Conservation (phyloP, 345 rosid species). For the Dipteronia sinensis region DNA sequence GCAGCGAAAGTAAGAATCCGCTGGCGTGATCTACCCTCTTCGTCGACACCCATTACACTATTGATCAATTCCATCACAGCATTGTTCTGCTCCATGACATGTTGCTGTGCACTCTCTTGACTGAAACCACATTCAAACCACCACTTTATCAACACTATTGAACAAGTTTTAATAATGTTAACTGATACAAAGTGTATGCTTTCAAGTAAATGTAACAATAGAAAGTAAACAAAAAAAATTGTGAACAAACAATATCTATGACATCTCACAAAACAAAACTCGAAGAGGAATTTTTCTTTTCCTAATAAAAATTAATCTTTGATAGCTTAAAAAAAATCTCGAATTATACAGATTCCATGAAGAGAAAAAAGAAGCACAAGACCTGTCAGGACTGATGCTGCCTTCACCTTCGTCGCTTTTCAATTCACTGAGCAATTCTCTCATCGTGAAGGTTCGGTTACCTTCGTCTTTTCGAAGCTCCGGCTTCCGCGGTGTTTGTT, state of each 20-base stretch:
- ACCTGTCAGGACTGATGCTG: slow-evolving; percentile 54
- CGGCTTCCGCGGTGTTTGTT: slow-evolving; percentile 25
- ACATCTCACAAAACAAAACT: no score
- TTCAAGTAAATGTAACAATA: neutral
- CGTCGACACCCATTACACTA: slow-evolving; percentile 80
- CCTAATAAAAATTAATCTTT: neutral
- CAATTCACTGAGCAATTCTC: slow-evolving; percentile 76
- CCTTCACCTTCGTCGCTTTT: slow-evolving; percentile 73
- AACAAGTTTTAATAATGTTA: neutral
- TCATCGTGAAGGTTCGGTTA: slow-evolving; percentile 79
- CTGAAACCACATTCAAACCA: slow-evolving; percentile 40
- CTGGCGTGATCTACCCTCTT: slow-evolving; percentile 97
- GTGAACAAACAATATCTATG: no score
- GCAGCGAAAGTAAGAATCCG: slow-evolving; percentile 97
- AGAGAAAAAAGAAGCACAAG: slow-evolving; percentile 1
- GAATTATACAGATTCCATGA: neutral
- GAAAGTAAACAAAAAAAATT: no score
- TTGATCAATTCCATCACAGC: slow-evolving; percentile 89
- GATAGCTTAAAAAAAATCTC: neutral
- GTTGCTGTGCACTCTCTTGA: slow-evolving; percentile 62
- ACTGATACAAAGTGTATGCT: neutral
- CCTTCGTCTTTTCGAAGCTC: slow-evolving; percentile 58
- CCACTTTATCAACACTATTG: neutral
- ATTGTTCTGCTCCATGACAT: slow-evolving; percentile 57
- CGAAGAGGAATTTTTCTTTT: no score